Conservation (phyloP, 116 monocot genomes). For the Papilionanthe hybrid region DNA sequence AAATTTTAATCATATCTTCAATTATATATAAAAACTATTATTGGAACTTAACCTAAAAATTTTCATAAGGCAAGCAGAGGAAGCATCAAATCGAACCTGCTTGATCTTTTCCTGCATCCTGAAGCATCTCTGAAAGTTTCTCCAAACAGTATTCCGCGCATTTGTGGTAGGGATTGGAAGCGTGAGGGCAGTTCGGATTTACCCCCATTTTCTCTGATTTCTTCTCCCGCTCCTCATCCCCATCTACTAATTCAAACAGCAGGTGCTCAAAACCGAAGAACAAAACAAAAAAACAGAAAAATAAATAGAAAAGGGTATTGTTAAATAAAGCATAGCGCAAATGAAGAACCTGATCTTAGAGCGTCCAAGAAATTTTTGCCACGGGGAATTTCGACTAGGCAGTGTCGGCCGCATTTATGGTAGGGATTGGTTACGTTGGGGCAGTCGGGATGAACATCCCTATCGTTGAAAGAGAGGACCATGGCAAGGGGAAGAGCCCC, state of each 20-base stretch:
- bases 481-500: slow-evolving; percentile 12
- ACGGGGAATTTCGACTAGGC: slow-evolving; percentile 1
- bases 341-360: neutral
- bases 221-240: neutral
- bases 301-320: neutral
- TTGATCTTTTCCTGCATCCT: neutral
- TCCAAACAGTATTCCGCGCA: slow-evolving; percentile 7
- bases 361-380: neutral
- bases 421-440: slow-evolving; percentile 7
- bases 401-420: slow-evolving; percentile 10
- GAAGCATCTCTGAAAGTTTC: neutral
- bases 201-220: neutral
- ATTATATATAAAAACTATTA: too few relatives aligned
- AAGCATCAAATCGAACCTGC: slow-evolving; percentile 2
- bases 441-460: neutral
- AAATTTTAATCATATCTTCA: too few relatives aligned
- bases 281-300: neutral
- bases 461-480: slow-evolving; percentile 10
- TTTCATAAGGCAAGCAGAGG: neutral
- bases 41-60: neutral
- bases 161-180: slow-evolving; percentile 18
- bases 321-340: neutral
- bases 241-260: neutral
- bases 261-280: neutral
- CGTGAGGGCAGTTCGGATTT: slow-evolving; percentile 9